Conservation (phyloP, 306 rosid genomes). For the Cotoneaster glaucophyllus region DNA sequence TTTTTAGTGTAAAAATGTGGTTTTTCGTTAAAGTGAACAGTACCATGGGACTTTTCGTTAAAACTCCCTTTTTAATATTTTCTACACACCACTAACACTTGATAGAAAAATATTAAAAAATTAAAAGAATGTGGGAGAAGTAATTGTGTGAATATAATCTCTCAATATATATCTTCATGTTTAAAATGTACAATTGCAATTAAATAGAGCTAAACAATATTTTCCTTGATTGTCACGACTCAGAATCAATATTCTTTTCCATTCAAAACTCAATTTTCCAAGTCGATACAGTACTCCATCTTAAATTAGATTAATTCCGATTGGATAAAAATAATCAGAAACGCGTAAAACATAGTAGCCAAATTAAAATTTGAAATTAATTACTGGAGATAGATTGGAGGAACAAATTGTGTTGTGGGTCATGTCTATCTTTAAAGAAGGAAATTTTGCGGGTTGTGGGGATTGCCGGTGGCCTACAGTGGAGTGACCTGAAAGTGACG, state of each 20-base stretch:
- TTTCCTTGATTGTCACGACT: background rate
- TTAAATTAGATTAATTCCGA: background rate
- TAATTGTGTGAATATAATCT: too few species aligned
- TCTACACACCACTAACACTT: too few species aligned
- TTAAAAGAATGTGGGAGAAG: too few species aligned
- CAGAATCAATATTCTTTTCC: background rate
- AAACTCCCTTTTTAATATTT: too few species aligned
- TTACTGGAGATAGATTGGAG: background rate
- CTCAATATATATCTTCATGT: background rate
- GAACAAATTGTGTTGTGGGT: background rate
- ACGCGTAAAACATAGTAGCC: background rate
- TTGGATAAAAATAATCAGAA: background rate
- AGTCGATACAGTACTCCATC: background rate
- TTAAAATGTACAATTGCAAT: conserved; percentile 4
- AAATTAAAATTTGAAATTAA: background rate
- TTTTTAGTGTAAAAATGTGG: too few species aligned
- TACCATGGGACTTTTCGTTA: too few species aligned
- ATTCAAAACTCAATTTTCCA: background rate
- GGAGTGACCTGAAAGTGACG: conserved; percentile 11
- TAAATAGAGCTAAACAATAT: conserved; percentile 1
- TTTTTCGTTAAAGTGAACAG: too few species aligned
- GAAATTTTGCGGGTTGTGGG: conserved; percentile 13
- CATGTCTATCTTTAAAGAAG: conserved; percentile 16
- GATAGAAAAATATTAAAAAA: too few species aligned
- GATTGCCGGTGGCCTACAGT: conserved; percentile 19